Evolutionary conservation across 202 grass and related monocot genomes (phyloP), one percentile per base, ranked within the genome.

Genomic region (Panicum hallii): DNA sequence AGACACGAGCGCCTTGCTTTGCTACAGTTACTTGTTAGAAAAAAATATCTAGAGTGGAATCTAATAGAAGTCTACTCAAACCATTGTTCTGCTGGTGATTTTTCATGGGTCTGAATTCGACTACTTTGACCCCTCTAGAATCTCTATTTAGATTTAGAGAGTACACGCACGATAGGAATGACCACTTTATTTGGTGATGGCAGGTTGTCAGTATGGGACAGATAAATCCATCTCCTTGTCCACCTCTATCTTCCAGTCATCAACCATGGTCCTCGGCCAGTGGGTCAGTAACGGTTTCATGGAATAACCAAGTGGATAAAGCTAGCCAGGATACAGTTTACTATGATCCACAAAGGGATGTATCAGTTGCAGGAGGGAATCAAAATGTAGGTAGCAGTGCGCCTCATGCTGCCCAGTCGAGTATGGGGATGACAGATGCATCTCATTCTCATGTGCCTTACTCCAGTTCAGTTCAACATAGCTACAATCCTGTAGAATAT

Each of bases 341-440:
- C 80, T 99, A 99, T 75, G 93, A 93, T 67, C 88, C 88, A 81
- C 92, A 93, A 72, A 91, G 90, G 67, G 90, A 92, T 77, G 78
- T 90, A 45, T 87, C 84, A 5, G 67, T 88, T 85, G 60, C 90
- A 74, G 90, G 83, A 81, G 81, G 79, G 67, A 83, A 87, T 88
- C 91, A 94, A 86, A 89, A 44, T 65, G 77, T 87, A 67, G 84
- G 84, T 66, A 79, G 68, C 80, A 67, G 81, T 76, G 63, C 9
- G 23, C 63, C 89, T 91, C 83, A 91, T 80, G 17, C 44, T 65
- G 80, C 71, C 55, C 88, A 86, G 43, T 77, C 80, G 22, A 55
- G 72, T 34, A 88, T 60, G 79, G 66, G 74, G 73, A 74, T 62
- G 43, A 34, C 77, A 84, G 79, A 77, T 87, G 36, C 85, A 17